A percentile compares a stretch with the other conserved stretches of the same genome.
Evolutionary conservation across 225 moss, liverwort and hornwort genomes (phyloP).

Genomic region (Antitrichia curtipendula): DNA sequence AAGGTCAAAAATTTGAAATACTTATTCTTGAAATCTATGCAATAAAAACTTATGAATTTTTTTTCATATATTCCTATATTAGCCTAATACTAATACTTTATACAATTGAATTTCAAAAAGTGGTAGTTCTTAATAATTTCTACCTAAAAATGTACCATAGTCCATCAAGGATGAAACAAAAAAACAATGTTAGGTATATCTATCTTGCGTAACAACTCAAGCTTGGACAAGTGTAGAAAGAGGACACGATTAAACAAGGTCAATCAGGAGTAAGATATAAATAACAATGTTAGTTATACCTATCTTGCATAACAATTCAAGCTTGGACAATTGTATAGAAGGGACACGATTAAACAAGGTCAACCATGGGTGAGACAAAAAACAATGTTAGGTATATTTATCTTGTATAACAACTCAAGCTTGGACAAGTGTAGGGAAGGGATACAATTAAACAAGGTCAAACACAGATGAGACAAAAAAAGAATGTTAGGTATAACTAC

Average conservation of each 20-base stretch:
- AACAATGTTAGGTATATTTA: too few relatives aligned
- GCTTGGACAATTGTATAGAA: neutral
- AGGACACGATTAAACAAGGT: neutral
- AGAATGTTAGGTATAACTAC: too few relatives aligned
- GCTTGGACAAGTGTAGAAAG: neutral
- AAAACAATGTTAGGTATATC: neutral
- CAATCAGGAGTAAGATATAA: too few relatives aligned
- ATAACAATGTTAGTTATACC: too few relatives aligned
- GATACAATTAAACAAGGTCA: too few relatives aligned
- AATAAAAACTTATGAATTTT: neutral
- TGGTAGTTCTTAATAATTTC: neutral
- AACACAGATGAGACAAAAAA: too few relatives aligned
- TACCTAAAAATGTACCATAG: rapidly evolving
- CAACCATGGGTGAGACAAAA: too few relatives aligned
- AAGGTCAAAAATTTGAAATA: neutral
- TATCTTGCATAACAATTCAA: too few relatives aligned
- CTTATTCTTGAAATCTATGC: neutral
- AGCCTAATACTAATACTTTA: neutral
- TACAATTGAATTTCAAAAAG: neutral
- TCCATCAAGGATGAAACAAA: neutral
- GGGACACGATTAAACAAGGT: too few relatives aligned
- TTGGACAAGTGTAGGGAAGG: neutral
- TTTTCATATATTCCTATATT: neutral
- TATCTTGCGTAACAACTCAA: neutral
- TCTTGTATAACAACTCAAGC: too few relatives aligned